Percentiles rank a stretch among this genome's conserved stretches.
Conservation (phyloP, 192 early-diverging fungal genomes). For the Gryganskiella cystojenkinii region DNA sequence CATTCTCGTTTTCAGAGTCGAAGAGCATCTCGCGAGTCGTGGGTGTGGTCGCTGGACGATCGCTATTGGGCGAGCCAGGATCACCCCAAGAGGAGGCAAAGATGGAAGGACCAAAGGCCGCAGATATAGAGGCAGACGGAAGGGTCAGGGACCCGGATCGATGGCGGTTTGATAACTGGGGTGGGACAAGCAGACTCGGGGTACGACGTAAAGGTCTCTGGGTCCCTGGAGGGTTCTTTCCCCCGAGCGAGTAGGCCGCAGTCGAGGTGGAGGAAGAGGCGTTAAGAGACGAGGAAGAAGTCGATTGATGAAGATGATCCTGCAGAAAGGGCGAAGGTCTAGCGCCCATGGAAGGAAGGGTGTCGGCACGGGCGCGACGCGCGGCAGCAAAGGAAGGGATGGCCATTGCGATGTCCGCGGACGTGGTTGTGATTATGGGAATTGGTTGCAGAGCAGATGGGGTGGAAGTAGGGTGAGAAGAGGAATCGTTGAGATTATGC, state of each 20-base stretch:
- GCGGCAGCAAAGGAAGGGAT: constrained; percentile 49
- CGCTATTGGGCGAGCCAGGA: constrained; percentile 55
- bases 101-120: constrained; percentile 69
- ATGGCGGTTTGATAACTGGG: constrained; percentile 55
- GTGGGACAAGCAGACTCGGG: constrained; percentile 48
- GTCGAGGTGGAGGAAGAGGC: constrained; percentile 7
- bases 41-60: constrained; percentile 54
- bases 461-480: neutral
- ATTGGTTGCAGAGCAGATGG: too few species aligned
- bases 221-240: constrained; percentile 23
- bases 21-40: constrained; percentile 59
- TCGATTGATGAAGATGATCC: constrained; percentile 3
- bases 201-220: constrained; percentile 32
- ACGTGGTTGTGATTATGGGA: constrained; percentile 45
- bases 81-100: constrained; percentile 68
- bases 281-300: constrained; percentile 12
- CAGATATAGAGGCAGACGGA: constrained; percentile 59
- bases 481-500: neutral
- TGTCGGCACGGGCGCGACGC: constrained; percentile 61
- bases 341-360: constrained; percentile 47
- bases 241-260: constrained; percentile 26
- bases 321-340: constrained; percentile 30
- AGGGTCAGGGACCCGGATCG: constrained; percentile 66
- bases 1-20: constrained; percentile 65
- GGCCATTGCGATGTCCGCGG: constrained; percentile 26